Percentiles rank a stretch among this genome's conserved stretches.
Evolutionary conservation across 2,329 filamentous ascomycete genomes (phyloP).

Genomic region (Blastomyces gilchristii): DNA sequence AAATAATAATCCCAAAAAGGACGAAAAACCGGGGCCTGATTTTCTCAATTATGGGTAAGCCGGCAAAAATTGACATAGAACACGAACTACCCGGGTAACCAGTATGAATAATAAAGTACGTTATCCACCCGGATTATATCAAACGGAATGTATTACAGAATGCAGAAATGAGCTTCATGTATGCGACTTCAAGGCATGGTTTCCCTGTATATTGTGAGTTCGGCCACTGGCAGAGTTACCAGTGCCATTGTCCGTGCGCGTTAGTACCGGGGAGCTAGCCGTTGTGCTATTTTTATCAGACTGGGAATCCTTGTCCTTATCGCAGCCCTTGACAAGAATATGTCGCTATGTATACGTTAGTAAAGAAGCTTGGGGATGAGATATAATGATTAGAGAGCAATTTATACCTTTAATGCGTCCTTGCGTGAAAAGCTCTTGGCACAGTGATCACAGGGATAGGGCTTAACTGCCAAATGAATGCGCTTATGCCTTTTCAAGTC

Average conservation of each 20-base stretch:
- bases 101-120: not conserved
- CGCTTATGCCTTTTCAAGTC: slow-evolving; percentile 92
- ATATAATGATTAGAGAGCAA: not conserved
- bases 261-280: not conserved
- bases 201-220: not conserved
- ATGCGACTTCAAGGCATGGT: slow-evolving; percentile 1
- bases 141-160: not conserved
- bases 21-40: not conserved
- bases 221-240: not conserved
- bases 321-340: slow-evolving; percentile 56
- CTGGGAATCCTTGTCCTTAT: slow-evolving; percentile 25
- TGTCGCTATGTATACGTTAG: slow-evolving; percentile 41
- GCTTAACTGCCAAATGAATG: slow-evolving; percentile 91
- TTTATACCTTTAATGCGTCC: slow-evolving; percentile 82
- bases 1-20: not conserved
- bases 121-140: not conserved
- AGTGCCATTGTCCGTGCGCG: not conserved
- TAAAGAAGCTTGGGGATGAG: not conserved
- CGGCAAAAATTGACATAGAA: not conserved
- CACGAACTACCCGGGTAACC: not conserved
- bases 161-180: not conserved
- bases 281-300: slow-evolving; percentile 4
- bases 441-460: slow-evolving; percentile 81
- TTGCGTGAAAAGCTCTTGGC: slow-evolving; percentile 96
- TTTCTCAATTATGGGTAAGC: not conserved